These are phyloP conservation scores for Fusarium metavorans DNA, from an alignment of 2,329 filamentous ascomycete species.

Conservation along the genomic window DNA sequence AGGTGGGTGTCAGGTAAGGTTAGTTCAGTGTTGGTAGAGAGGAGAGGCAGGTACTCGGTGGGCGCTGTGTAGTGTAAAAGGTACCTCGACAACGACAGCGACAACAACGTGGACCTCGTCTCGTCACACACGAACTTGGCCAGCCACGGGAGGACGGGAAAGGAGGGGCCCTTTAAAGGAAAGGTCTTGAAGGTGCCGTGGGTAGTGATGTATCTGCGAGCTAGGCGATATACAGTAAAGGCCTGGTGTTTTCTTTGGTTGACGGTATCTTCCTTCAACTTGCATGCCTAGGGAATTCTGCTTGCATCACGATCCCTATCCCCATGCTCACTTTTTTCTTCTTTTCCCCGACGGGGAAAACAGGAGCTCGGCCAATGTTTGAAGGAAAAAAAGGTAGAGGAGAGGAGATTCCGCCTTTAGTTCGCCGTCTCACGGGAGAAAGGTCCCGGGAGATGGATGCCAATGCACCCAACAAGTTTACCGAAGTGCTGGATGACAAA, in stretches of 20 bases:
- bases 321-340: background rate
- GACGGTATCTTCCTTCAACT: background rate
- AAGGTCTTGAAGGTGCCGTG: conserved; percentile 7
- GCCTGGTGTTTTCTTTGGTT: conserved; percentile 15
- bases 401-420: background rate
- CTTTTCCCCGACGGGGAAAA: background rate
- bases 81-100: background rate
- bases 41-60: background rate
- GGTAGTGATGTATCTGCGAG: background rate
- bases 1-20: background rate
- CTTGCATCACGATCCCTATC: background rate
- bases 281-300: background rate
- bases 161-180: conserved; percentile 38
- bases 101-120: conserved; percentile 30
- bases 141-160: conserved; percentile 27
- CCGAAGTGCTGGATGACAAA: conserved; percentile 18
- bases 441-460: background rate
- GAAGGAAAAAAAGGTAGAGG: background rate
- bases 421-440: background rate
- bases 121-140: conserved; percentile 26
- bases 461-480: background rate
- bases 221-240: conserved; percentile 27
- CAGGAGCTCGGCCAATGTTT: background rate
- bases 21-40: background rate
- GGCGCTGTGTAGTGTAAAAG: background rate